Evolutionary conservation across 192 early-diverging fungal species (phyloP).

Genomic region (Cladochytrium replicatum): DNA sequence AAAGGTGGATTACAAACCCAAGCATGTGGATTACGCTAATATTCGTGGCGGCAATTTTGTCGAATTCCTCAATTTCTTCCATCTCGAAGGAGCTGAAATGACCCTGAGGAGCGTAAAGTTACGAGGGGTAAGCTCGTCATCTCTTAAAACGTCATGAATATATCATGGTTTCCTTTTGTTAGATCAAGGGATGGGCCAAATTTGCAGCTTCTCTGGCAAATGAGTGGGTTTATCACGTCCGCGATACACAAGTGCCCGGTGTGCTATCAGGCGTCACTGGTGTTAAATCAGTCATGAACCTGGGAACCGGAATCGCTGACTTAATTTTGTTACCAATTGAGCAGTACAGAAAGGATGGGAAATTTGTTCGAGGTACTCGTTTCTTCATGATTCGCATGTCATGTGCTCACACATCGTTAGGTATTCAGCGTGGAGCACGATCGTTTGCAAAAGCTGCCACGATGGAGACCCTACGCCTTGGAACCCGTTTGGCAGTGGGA

Average conservation of each 20-base stretch:
- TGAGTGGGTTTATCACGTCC: conserved; percentile 87
- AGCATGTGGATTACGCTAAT: conserved; percentile 67
- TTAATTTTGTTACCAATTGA: conserved; percentile 84
- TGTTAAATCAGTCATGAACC: conserved; percentile 77
- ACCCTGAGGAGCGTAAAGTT: conserved; percentile 64
- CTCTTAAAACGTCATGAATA: too few species aligned
- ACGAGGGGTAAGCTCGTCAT: conserved; percentile 57
- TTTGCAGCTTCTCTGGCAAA: conserved; percentile 52
- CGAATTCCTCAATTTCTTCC: conserved; percentile 88
- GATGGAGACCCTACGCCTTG: conserved; percentile 80
- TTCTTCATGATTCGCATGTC: too few species aligned
- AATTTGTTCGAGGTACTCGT: conserved; percentile 72
- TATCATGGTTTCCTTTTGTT: background rate
- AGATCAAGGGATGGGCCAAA: conserved; percentile 50
- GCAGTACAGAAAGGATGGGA: conserved; percentile 87
- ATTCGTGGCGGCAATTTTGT: conserved; percentile 64
- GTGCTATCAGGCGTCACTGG: conserved; percentile 85
- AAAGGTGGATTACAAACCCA: conserved; percentile 96
- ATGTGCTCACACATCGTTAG: conserved; percentile 23
- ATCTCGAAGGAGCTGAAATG: conserved; percentile 86
- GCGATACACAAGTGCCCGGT: conserved; percentile 79
- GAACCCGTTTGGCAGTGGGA: conserved; percentile 75
- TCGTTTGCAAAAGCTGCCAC: conserved; percentile 86
- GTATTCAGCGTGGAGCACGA: conserved; percentile 75
- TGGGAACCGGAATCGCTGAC: conserved; percentile 86